Conservation (phyloP, 225 moss, liverwort and hornwort species). For the Pleurozium schreberi region DNA sequence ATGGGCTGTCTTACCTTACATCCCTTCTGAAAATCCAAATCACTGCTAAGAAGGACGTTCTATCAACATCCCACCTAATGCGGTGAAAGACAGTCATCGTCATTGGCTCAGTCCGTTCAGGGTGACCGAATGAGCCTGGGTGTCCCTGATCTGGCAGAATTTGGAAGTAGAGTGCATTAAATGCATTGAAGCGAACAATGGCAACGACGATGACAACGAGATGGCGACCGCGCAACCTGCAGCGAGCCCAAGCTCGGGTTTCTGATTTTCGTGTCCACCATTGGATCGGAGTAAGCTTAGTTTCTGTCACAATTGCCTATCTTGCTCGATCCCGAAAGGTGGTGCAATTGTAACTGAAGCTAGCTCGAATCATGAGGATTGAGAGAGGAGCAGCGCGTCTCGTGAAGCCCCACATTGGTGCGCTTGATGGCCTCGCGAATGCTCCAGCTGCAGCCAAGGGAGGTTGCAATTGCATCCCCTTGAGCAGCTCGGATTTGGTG, state of each 20-base stretch:
- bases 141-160: background rate
- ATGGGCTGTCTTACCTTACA: too few species aligned
- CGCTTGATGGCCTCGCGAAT: background rate
- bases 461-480: background rate
- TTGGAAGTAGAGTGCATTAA: background rate
- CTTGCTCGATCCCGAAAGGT: background rate
- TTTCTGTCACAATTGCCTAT: background rate
- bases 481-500: conserved; percentile 76
- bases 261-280: background rate
- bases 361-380: conserved; percentile 23
- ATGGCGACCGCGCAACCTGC: background rate
- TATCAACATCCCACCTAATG: background rate
- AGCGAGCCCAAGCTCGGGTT: background rate
- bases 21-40: background rate
- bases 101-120: background rate
- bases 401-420: conserved; percentile 25
- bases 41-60: background rate
- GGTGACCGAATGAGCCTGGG: background rate
- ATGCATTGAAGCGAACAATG: background rate
- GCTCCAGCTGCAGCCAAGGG: background rate
- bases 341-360: background rate
- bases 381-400: conserved; percentile 24
- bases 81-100: background rate
- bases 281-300: background rate
- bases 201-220: background rate